phyloP scores from a whole-genome alignment of 2,329 filamentous ascomycete genomes.

The Sarocladiaceae sp. region DNA sequence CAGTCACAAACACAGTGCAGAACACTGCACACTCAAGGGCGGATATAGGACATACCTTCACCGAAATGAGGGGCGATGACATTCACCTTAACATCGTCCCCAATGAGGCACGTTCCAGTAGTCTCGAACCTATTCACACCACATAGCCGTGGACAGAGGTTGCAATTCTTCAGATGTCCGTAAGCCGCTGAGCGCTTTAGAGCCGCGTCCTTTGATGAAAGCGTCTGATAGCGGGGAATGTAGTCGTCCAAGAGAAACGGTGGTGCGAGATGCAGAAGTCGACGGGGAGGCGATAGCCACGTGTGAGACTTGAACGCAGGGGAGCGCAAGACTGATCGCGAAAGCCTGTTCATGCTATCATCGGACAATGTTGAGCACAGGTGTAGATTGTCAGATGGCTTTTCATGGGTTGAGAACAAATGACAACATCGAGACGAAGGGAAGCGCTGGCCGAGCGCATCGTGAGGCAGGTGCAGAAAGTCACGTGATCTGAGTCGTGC shows the following conservation, averaged over 20 bases:
- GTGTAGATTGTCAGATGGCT: no score
- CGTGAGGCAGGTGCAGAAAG: no score
- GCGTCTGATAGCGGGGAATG: slow-evolving; percentile 64
- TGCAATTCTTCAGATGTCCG: slow-evolving; percentile 72
- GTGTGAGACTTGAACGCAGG: no score
- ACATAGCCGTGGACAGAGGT: slow-evolving; percentile 74
- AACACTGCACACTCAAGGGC: neutral
- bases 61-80: slow-evolving; percentile 84
- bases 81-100: slow-evolving; percentile 72
- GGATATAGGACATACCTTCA: slow-evolving; percentile 49
- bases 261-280: slow-evolving; percentile 55
- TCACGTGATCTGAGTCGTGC: no score
- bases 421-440: no score
- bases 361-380: no score
- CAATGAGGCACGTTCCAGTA: slow-evolving; percentile 75
- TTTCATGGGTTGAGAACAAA: no score
- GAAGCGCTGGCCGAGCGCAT: no score
- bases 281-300: no score
- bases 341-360: neutral
- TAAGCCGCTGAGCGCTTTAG: slow-evolving; percentile 73
- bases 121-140: slow-evolving; percentile 77
- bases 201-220: slow-evolving; percentile 64
- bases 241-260: slow-evolving; percentile 73
- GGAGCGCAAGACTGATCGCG: neutral
- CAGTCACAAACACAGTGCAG: neutral